Conservation (phyloP, 148 eudicot genomes). For the Heliamphora exappendiculata region DNA sequence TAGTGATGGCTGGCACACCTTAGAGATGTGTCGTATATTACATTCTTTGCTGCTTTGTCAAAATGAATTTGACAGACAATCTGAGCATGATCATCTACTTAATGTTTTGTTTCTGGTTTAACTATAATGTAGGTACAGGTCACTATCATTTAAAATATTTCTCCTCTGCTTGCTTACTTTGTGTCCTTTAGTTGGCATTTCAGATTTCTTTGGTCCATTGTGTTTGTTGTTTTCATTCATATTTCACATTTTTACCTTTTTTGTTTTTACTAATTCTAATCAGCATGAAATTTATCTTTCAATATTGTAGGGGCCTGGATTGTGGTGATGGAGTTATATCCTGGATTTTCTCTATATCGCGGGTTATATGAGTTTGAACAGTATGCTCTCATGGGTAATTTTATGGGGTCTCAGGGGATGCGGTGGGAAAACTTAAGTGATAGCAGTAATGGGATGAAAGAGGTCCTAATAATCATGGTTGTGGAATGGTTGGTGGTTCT, state of each 20-base stretch:
- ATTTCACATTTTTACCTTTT: not conserved
- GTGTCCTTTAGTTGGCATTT: not conserved
- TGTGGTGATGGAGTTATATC: conserved; percentile 79
- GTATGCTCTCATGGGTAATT: conserved; percentile 47
- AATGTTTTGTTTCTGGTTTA: not conserved
- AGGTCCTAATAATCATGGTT: conserved; percentile 63
- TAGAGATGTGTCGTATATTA: not conserved
- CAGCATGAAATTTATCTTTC: conserved; percentile 5
- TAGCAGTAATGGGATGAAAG: conserved; percentile 63
- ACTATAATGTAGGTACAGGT: not conserved
- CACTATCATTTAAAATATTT: not conserved
- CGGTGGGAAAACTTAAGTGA: conserved; percentile 65
- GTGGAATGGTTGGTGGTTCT: conserved; percentile 77
- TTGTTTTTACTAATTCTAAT: conserved; percentile 1
- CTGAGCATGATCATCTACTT: not conserved
- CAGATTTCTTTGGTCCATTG: not conserved
- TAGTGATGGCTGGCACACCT: not conserved
- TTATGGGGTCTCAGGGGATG: conserved; percentile 72
- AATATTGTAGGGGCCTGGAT: conserved; percentile 57
- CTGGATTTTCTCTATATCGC: conserved; percentile 77
- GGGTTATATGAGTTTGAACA: conserved; percentile 73
- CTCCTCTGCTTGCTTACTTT: not conserved
- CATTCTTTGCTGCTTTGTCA: not conserved
- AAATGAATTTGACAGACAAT: not conserved
- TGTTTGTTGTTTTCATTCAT: not conserved